A percentile compares a stretch with the other conserved stretches of the same genome.
These are phyloP conservation scores for Apophysomyces variabilis DNA, from an alignment of 371 early-diverging fungal genomes.

Conservation along the genomic window DNA sequence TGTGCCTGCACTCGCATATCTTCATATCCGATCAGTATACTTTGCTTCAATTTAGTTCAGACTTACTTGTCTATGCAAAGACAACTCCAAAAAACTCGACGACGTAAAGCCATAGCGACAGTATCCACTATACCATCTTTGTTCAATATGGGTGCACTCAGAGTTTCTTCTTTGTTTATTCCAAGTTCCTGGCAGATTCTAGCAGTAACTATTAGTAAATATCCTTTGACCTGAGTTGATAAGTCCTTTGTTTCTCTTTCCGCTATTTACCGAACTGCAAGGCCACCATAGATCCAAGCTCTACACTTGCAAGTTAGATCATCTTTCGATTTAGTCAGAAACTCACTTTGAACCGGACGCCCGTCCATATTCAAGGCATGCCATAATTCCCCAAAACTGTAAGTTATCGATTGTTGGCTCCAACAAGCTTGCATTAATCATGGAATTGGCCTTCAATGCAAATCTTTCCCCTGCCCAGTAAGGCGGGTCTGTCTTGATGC, in stretches of 20 bases:
- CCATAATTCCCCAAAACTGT: conserved; percentile 63
- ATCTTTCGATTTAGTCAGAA: background rate
- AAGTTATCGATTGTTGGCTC: conserved; percentile 59
- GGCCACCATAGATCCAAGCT: conserved; percentile 69
- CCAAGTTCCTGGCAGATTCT: conserved; percentile 58
- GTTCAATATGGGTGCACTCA: conserved; percentile 34
- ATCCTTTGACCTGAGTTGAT: background rate
- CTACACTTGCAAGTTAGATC: conserved; percentile 16
- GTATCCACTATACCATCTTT: conserved; percentile 47
- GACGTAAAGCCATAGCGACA: conserved; percentile 56
- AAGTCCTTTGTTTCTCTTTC: background rate
- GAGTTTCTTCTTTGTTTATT: conserved; percentile 57
- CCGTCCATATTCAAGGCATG: conserved; percentile 65
- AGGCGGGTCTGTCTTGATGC: conserved; percentile 49
- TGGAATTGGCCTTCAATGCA: conserved; percentile 44
- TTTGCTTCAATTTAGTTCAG: background rate
- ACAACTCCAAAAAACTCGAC: conserved; percentile 66
- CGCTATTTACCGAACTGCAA: conserved; percentile 50
- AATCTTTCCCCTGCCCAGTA: conserved; percentile 53
- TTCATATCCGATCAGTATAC: conserved; percentile 5
- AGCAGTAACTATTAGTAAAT: background rate
- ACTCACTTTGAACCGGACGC: conserved; percentile 58
- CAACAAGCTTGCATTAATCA: conserved; percentile 49
- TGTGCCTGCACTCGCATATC: conserved; percentile 56
- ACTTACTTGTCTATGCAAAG: conserved; percentile 54